A percentile compares a stretch with the other conserved stretches of the same genome.
Evolutionary conservation across 331 rosid species (phyloP).

Genomic region (Malus hybrid): DNA sequence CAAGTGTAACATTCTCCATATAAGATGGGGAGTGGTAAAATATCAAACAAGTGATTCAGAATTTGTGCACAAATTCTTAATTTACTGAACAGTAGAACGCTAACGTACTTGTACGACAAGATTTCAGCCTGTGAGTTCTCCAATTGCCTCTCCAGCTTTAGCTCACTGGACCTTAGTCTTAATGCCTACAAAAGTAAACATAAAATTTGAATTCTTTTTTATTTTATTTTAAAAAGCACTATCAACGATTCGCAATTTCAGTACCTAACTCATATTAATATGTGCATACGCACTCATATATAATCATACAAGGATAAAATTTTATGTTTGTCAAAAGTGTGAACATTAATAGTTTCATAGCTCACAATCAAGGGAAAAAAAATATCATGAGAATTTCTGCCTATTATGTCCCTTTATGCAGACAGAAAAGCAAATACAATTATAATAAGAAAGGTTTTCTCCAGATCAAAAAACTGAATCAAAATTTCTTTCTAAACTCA

Average conservation of each 20-base stretch:
- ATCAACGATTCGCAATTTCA: not conserved
- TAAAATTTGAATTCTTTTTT: not conserved
- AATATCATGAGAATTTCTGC: not conserved
- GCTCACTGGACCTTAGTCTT: constrained; percentile 82
- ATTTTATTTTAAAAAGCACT: not conserved
- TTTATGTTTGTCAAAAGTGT: not conserved
- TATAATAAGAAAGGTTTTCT: not conserved
- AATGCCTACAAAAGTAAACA: constrained; percentile 58
- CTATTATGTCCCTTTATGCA: not conserved
- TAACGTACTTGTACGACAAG: constrained; percentile 59
- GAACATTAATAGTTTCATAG: not conserved
- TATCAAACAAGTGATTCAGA: not conserved
- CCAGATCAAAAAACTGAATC: not conserved
- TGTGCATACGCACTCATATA: not conserved
- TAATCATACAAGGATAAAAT: not conserved
- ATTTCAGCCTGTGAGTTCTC: constrained; percentile 78
- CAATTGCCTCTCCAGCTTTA: constrained; percentile 89
- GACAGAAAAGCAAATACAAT: not conserved
- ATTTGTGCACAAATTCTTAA: not conserved
- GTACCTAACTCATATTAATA: not conserved
- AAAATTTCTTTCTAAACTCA: not conserved
- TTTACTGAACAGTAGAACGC: not conserved
- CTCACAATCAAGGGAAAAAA: not conserved
- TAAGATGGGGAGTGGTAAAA: not conserved
- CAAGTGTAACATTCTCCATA: not conserved